Percentiles rank a stretch among this genome's conserved stretches.
phyloP scores from a whole-genome alignment of 2,329 filamentous ascomycete genomes.

The Aspergillus ustus region DNA sequence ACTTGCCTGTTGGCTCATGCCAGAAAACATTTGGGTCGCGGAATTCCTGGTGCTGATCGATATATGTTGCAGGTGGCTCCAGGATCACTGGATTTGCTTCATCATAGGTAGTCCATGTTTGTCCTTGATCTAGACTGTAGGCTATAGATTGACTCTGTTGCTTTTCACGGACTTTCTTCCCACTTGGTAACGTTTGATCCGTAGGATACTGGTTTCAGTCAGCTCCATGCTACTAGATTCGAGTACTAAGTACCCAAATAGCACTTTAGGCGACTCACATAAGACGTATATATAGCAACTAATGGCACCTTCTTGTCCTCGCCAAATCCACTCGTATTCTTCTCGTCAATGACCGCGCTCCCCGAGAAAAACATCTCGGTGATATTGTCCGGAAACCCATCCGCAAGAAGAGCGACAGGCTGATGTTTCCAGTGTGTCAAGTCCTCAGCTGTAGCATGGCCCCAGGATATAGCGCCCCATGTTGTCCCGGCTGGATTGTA shows the following conservation, averaged over 20 bases:
- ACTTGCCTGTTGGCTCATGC: conserved; percentile 27
- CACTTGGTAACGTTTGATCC: conserved; percentile 28
- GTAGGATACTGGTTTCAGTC: conserved; percentile 24
- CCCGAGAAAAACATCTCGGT: conserved; percentile 57
- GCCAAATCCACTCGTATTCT: conserved; percentile 71
- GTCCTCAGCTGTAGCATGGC: conserved; percentile 57
- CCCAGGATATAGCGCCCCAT: conserved; percentile 54
- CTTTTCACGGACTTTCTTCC: conserved; percentile 23
- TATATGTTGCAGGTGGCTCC: conserved; percentile 52
- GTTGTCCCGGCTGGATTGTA: conserved; percentile 47
- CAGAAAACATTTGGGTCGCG: conserved; percentile 66
- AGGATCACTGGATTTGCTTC: conserved; percentile 63
- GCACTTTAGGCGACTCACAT: conserved; percentile 20
- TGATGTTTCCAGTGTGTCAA: conserved; percentile 30
- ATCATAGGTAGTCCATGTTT: conserved; percentile 50
- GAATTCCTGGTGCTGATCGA: conserved; percentile 46
- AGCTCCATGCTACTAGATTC: neutral
- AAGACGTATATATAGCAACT: conserved; percentile 63
- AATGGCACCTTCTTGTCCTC: conserved; percentile 70
- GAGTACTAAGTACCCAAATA: neutral
- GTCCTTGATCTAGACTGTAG: conserved; percentile 18
- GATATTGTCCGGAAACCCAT: conserved; percentile 50
- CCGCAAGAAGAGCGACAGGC: conserved; percentile 39
- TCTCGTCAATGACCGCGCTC: conserved; percentile 62
- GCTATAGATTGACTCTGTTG: conserved; percentile 20